These are phyloP conservation scores for Crinitomyces ghanaensis DNA, from an alignment of 805 yeast genomes.

Conservation along the genomic window DNA sequence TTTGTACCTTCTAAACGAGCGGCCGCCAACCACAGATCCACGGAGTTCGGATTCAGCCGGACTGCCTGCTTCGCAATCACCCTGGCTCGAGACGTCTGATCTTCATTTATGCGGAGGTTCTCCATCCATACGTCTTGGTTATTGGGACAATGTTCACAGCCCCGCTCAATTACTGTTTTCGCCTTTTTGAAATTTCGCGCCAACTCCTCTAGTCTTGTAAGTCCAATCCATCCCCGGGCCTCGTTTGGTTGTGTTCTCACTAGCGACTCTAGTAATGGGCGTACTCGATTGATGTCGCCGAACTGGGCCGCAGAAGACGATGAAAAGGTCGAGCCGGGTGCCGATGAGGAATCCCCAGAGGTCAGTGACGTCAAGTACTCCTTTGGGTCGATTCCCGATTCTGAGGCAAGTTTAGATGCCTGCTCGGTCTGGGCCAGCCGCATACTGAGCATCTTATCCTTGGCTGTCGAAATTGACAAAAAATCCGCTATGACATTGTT, in stretches of 20 bases:
- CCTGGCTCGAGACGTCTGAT: slow-evolving; percentile 42
- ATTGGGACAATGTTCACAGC: slow-evolving; percentile 55
- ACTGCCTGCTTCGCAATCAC: slow-evolving; percentile 58
- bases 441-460: slow-evolving; percentile 45
- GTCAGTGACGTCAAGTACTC: slow-evolving; percentile 35
- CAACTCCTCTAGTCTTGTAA: slow-evolving; percentile 66
- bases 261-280: slow-evolving; percentile 53
- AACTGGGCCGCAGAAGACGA: slow-evolving; percentile 24
- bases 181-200: slow-evolving; percentile 50
- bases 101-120: slow-evolving; percentile 48
- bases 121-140: slow-evolving; percentile 78
- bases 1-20: slow-evolving; percentile 56
- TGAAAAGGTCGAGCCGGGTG: slow-evolving; percentile 16
- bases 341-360: too few relatives aligned
- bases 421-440: slow-evolving; percentile 35
- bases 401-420: not conserved
- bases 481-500: slow-evolving; percentile 32
- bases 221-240: slow-evolving; percentile 76
- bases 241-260: slow-evolving; percentile 62
- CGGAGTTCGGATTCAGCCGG: slow-evolving; percentile 40
- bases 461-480: slow-evolving; percentile 48
- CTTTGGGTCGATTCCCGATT: slow-evolving; percentile 26
- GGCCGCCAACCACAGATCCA: slow-evolving; percentile 65
- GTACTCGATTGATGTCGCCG: slow-evolving; percentile 49
- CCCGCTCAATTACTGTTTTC: slow-evolving; percentile 51